Evolutionary conservation across 768 basidiomycete species (phyloP).

Genomic region (Tricholoma flavovirens): DNA sequence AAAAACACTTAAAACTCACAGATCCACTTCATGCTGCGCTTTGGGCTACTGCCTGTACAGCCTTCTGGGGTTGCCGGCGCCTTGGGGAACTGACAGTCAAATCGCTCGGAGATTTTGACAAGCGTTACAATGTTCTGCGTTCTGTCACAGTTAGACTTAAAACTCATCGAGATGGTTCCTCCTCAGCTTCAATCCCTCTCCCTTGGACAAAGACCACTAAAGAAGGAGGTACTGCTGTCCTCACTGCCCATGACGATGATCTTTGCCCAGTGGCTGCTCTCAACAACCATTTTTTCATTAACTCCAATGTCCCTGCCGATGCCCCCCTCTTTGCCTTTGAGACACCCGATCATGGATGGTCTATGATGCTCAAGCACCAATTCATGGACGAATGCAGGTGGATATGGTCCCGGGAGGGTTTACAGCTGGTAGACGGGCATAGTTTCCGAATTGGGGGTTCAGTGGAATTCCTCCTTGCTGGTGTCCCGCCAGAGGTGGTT

Average conservation of each 20-base stretch:
- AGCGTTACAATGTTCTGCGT: slow-evolving; percentile 10
- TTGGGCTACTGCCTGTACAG: slow-evolving; percentile 26
- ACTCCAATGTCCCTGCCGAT: slow-evolving; percentile 3
- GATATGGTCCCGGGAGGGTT: slow-evolving; percentile 9
- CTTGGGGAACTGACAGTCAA: slow-evolving; percentile 24
- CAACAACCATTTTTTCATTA: slow-evolving; percentile 16
- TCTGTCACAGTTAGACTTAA: not conserved
- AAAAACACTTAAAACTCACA: slow-evolving; percentile 15
- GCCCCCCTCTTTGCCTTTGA: slow-evolving; percentile 13
- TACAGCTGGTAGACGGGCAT: slow-evolving; percentile 10
- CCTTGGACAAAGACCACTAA: slow-evolving; percentile 29
- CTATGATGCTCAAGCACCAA: not conserved
- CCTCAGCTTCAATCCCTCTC: slow-evolving; percentile 18
- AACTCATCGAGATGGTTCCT: not conserved
- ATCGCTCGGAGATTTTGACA: slow-evolving; percentile 1
- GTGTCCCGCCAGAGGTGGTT: slow-evolving; percentile 27
- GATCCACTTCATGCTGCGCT: slow-evolving; percentile 27
- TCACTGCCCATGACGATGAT: slow-evolving; percentile 9
- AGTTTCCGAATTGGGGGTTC: slow-evolving; percentile 31
- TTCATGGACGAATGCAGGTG: not conserved
- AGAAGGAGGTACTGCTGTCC: slow-evolving; percentile 10
- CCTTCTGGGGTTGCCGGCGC: slow-evolving; percentile 31
- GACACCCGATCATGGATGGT: slow-evolving; percentile 1
- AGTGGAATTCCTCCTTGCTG: slow-evolving; percentile 22
- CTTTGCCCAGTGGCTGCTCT: slow-evolving; percentile 17